Evolutionary conservation across 176 grass and related monocot species (phyloP), one percentile per base, ranked within the genome.

Genomic region (Panicum miliaceum): DNA sequence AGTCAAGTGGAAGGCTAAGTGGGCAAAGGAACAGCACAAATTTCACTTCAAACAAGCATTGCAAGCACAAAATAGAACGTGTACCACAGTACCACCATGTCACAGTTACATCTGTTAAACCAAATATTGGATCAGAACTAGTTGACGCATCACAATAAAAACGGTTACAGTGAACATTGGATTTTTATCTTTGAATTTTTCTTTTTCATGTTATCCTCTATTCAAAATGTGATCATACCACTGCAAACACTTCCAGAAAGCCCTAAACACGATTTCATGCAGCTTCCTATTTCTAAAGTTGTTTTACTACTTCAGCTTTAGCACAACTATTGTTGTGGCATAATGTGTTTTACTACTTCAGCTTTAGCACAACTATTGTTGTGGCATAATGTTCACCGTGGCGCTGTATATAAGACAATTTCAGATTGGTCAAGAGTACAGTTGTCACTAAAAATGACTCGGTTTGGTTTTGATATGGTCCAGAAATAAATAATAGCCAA

Each of bases 21-120:
- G 29, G 46, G 72, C 8, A 56, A 20, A 76, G 48, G 72, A 4
- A 56, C 35, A 76, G 36, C 23, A 58, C 68, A 75, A 75, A 76
- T 52, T 58, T 51, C 13, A 25, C 53, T 40, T 58, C 14, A 35
- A 73, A 52, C 47, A 73, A 73, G 14, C 43, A 72, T 7, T 15
- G 25, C 13, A 47, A 29, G 29, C 40, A 45, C 60, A 65, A 47
- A 50, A 6, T 32, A 25, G 13, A 51, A 48, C 26, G 25, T 51
- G 8, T 7, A 32, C 29, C 29, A 32, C 29, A 5, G 1, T 50
- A 48, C 45, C 13, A 32, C n/a, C n/a, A 71, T 45, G 20, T 70
- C 16, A 38, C 40, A 26, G 14, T 14, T 71, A 46, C 22, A 45
- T 46, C 7, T 29, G 43, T 48, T 10, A 73, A 73, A 9, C 7